phyloP scores from a whole-genome alignment of 305 asterid species.

The Withania somnifera region DNA sequence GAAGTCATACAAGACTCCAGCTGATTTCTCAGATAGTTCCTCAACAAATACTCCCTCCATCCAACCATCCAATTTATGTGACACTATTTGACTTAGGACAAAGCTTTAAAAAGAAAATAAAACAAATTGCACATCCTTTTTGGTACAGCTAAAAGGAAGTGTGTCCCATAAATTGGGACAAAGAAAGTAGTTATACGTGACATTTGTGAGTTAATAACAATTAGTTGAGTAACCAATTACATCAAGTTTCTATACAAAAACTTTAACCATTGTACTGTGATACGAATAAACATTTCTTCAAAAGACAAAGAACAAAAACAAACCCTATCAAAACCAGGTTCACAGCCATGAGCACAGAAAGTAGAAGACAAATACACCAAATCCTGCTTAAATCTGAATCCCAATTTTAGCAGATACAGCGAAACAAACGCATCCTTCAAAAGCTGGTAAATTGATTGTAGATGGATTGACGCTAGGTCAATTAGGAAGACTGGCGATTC shows the following conservation, averaged over 20 bases:
- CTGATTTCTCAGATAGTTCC: no score
- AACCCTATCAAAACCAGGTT: conserved; percentile 68
- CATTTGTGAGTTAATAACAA: no score
- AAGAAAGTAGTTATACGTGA: no score
- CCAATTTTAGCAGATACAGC: conserved; percentile 48
- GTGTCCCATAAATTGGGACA: no score
- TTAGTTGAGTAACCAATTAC: no score
- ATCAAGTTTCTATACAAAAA: not conserved
- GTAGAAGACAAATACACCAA: conserved; percentile 75
- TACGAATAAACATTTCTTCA: not conserved
- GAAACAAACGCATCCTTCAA: conserved; percentile 38
- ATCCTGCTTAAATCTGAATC: conserved; percentile 85
- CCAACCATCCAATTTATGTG: no score
- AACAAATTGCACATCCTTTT: no score
- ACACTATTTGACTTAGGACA: no score
- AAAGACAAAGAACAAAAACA: not conserved
- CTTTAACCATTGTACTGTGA: not conserved
- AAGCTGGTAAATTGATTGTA: conserved; percentile 44
- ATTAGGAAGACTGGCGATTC: conserved; percentile 50
- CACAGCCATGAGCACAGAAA: conserved; percentile 52
- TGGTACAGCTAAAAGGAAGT: no score
- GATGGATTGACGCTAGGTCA: conserved; percentile 49
- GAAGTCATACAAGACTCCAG: not conserved
- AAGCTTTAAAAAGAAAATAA: no score
- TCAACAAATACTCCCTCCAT: no score